A percentile compares a stretch with the other conserved stretches of the same genome.
These are phyloP conservation scores for Crassisporium funariophilum DNA, from an alignment of 768 basidiomycete genomes.

Conservation along the genomic window DNA sequence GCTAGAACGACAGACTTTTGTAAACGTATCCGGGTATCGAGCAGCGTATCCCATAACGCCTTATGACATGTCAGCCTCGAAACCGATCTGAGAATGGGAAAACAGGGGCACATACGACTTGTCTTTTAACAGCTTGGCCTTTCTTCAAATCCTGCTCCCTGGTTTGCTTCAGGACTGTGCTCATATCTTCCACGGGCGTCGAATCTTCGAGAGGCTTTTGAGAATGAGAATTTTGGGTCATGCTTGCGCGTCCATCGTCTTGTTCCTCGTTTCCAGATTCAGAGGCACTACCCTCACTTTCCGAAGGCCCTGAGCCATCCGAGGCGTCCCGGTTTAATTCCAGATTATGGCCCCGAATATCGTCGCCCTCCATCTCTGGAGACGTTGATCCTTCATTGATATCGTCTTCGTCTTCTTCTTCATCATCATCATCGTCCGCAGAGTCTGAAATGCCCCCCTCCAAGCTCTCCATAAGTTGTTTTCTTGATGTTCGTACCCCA, in stretches of 20 bases:
- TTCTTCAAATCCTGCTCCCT: slow-evolving; percentile 76
- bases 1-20: slow-evolving; percentile 76
- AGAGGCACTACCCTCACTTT: slow-evolving; percentile 21
- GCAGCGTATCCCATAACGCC: slow-evolving; percentile 83
- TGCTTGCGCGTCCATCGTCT: slow-evolving; percentile 11
- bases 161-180: slow-evolving; percentile 55
- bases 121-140: slow-evolving; percentile 80
- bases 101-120: slow-evolving; percentile 61
- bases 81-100: neutral
- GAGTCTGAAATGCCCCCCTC: slow-evolving; percentile 12
- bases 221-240: slow-evolving; percentile 3
- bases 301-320: slow-evolving; percentile 13
- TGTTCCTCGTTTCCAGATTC: slow-evolving; percentile 17
- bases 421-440: slow-evolving; percentile 15
- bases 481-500: slow-evolving; percentile 65
- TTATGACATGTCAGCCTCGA: slow-evolving; percentile 30
- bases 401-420: slow-evolving; percentile 16
- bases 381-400: slow-evolving; percentile 36
- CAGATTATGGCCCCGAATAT: too few relatives aligned
- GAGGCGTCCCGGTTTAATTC: slow-evolving; percentile 14
- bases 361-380: too few relatives aligned
- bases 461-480: slow-evolving; percentile 50
- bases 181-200: slow-evolving; percentile 41
- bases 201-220: slow-evolving; percentile 8
- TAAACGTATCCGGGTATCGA: slow-evolving; percentile 89